Conservation (phyloP, 2,329 filamentous ascomycete species). For the Lizonia empirigonia region DNA sequence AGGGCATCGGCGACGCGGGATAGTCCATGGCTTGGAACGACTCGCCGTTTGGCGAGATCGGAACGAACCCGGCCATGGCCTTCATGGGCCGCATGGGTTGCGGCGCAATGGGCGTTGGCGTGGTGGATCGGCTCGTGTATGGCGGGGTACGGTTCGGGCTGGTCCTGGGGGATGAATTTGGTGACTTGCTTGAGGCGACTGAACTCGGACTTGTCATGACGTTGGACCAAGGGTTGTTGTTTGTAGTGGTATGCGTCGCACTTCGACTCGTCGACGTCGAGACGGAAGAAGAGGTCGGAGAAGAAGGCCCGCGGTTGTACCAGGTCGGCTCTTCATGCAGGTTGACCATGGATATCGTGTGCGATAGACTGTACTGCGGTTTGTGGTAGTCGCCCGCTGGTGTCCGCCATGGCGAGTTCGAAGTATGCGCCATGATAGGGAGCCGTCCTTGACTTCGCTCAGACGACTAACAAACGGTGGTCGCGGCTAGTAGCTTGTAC, state of each 20-base stretch:
- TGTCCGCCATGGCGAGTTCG: slow-evolving; percentile 45
- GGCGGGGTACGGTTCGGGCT: slow-evolving; percentile 47
- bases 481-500: slow-evolving; percentile 24
- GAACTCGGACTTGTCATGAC: slow-evolving; percentile 42
- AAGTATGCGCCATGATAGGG: slow-evolving; percentile 44
- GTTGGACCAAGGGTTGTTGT: slow-evolving; percentile 49
- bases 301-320: slow-evolving; percentile 44
- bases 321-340: slow-evolving; percentile 47
- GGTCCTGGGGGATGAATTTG: slow-evolving; percentile 41
- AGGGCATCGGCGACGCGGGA: slow-evolving; percentile 34
- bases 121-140: slow-evolving; percentile 47
- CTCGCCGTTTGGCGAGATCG: slow-evolving; percentile 42
- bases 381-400: slow-evolving; percentile 40
- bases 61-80: slow-evolving; percentile 42
- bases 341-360: slow-evolving; percentile 50
- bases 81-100: slow-evolving; percentile 44
- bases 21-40: slow-evolving; percentile 37
- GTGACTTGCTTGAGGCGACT: slow-evolving; percentile 37
- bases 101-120: slow-evolving; percentile 46
- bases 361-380: slow-evolving; percentile 44
- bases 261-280: slow-evolving; percentile 47
- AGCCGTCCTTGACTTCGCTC: neutral
- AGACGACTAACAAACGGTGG: slow-evolving; percentile 21
- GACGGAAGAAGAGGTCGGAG: slow-evolving; percentile 48
- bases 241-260: slow-evolving; percentile 44